A percentile compares a stretch with the other conserved stretches of the same genome.
Evolutionary conservation across 2,329 filamentous ascomycete species (phyloP).

Genomic region (Pseudogymnoascus sp.): DNA sequence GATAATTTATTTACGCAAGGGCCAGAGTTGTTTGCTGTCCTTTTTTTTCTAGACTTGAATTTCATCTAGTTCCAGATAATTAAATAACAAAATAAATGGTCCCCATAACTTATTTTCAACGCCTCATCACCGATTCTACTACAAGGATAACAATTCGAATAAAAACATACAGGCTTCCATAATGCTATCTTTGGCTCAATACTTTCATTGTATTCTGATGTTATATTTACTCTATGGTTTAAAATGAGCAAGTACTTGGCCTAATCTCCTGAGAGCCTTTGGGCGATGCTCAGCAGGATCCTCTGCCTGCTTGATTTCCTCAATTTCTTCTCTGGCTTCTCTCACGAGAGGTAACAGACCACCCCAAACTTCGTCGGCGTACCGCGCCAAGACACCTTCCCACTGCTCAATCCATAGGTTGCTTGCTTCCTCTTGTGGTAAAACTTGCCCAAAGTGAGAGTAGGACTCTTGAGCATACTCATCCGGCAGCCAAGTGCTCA

Average conservation of each 20-base stretch:
- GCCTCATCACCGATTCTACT: no score
- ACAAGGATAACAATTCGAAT: background rate
- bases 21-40: background rate
- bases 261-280: slow-evolving; percentile 12
- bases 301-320: slow-evolving; percentile 29
- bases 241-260: slow-evolving; percentile 13
- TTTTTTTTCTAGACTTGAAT: background rate
- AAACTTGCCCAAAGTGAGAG: slow-evolving; percentile 12
- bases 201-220: background rate
- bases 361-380: slow-evolving; percentile 63
- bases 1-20: background rate
- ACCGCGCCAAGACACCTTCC: slow-evolving; percentile 46
- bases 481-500: slow-evolving; percentile 9
- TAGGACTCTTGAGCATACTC: slow-evolving; percentile 22
- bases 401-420: slow-evolving; percentile 46
- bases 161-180: background rate
- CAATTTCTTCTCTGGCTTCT: slow-evolving; percentile 49
- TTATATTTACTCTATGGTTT: background rate
- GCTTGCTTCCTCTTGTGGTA: slow-evolving; percentile 14
- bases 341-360: slow-evolving; percentile 48
- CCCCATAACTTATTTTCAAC: background rate
- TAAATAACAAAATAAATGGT: no score
- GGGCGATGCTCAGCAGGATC: slow-evolving; percentile 3
- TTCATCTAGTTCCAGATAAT: no score
- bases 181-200: background rate